phyloP scores from a whole-genome alignment of 2,329 filamentous ascomycete genomes.

The Cladophialophora bantiana region DNA sequence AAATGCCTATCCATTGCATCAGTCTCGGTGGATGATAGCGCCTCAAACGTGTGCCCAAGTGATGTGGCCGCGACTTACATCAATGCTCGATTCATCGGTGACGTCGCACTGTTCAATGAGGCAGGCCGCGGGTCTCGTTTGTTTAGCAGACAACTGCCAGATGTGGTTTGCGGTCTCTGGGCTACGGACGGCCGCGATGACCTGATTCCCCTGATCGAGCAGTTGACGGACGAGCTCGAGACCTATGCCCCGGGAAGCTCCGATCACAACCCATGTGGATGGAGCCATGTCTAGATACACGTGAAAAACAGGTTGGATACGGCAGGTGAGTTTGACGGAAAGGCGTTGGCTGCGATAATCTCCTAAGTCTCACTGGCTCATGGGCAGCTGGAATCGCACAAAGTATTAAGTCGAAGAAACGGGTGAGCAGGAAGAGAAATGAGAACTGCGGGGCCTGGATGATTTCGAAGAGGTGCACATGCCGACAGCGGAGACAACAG shows the following conservation, averaged over 20 bases:
- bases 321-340: neutral
- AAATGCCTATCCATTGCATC: conserved; percentile 48
- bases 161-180: conserved; percentile 52
- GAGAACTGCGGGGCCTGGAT: conserved; percentile 12
- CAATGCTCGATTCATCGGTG: conserved; percentile 60
- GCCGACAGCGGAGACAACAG: conserved; percentile 7
- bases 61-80: conserved; percentile 43
- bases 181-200: conserved; percentile 61
- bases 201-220: conserved; percentile 54
- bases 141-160: conserved; percentile 49
- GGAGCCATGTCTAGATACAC: conserved; percentile 20
- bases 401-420: neutral
- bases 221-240: conserved; percentile 62
- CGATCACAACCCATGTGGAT: conserved; percentile 45
- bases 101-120: conserved; percentile 62
- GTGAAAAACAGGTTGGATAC: neutral
- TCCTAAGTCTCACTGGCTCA: neutral
- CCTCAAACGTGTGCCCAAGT: neutral
- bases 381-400: neutral
- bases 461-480: conserved; percentile 15
- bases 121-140: conserved; percentile 42
- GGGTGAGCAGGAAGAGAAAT: neutral
- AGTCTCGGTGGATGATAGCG: neutral
- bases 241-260: conserved; percentile 50
- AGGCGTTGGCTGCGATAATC: neutral